Evolutionary conservation across 768 basidiomycete genomes (phyloP).

Genomic region (Podaxis sp.): DNA sequence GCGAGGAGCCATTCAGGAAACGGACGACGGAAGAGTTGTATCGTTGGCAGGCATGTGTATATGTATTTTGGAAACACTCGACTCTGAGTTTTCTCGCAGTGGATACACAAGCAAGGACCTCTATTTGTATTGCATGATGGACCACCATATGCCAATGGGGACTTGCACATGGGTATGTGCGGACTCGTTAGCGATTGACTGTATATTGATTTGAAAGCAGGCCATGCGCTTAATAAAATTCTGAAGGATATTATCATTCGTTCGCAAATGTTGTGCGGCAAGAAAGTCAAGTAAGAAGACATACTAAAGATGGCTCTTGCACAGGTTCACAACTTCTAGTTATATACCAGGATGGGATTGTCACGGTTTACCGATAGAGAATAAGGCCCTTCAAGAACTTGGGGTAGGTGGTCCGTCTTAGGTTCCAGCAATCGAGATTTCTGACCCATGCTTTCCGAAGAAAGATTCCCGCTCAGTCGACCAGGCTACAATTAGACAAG

Average conservation of each 20-base stretch:
- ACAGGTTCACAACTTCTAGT: constrained; percentile 34
- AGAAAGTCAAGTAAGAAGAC: constrained; percentile 68
- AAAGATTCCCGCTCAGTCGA: constrained; percentile 52
- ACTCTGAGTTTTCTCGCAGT: constrained; percentile 33
- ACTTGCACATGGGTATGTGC: constrained; percentile 83
- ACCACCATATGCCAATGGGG: constrained; percentile 96
- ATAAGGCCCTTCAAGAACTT: constrained; percentile 80
- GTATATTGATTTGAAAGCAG: constrained; percentile 32
- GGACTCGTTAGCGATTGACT: background rate
- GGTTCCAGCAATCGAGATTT: constrained; percentile 1
- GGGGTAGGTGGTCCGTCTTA: constrained; percentile 39
- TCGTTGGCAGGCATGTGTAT: constrained; percentile 60
- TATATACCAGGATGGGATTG: constrained; percentile 98
- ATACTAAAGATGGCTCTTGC: background rate
- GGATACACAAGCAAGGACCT: constrained; percentile 58
- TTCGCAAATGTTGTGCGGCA: constrained; percentile 74
- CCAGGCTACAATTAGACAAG: constrained; percentile 57
- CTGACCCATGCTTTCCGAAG: constrained; percentile 26
- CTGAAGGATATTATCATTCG: constrained; percentile 95
- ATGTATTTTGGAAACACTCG: background rate
- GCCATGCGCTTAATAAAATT: constrained; percentile 95
- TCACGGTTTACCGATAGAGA: constrained; percentile 95
- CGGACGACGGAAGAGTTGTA: constrained; percentile 76
- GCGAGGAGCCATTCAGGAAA: constrained; percentile 52
- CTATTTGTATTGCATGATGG: constrained; percentile 91